Evolutionary conservation across 345 rosid species (phyloP).

Genomic region (Erysimum cheiranthoides): DNA sequence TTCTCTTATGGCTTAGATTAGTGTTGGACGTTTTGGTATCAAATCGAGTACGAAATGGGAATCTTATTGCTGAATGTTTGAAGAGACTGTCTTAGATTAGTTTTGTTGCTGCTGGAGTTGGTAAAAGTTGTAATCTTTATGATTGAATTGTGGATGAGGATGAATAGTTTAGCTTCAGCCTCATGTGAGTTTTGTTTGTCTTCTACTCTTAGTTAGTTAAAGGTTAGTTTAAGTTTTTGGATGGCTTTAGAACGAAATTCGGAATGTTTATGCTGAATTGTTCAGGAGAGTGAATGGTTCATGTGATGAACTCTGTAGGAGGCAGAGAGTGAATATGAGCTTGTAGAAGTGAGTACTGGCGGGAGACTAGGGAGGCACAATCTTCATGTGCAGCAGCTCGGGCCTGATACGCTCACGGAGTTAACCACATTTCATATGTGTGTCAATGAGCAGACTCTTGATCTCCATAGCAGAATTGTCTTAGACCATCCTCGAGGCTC

Average conservation of each 20-base stretch:
- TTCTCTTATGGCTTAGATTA: not conserved
- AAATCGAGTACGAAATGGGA: not conserved
- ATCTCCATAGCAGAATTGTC: slow-evolving; percentile 80
- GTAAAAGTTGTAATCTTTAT: slow-evolving; percentile 24
- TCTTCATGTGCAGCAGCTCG: slow-evolving; percentile 85
- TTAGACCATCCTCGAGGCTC: slow-evolving; percentile 90
- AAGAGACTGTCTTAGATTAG: slow-evolving; percentile 8
- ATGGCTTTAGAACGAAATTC: not conserved
- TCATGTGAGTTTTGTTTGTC: not conserved
- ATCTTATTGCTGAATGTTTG: not conserved
- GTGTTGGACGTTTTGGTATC: not conserved
- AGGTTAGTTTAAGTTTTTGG: not conserved
- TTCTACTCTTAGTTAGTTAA: not conserved
- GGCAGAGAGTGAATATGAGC: slow-evolving; percentile 73
- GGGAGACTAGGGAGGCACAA: slow-evolving; percentile 94
- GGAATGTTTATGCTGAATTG: not conserved
- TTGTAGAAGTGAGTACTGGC: slow-evolving; percentile 90
- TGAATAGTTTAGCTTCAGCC: not conserved
- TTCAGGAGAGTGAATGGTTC: slow-evolving; percentile 9
- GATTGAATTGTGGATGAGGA: not conserved
- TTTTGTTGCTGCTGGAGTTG: not conserved
- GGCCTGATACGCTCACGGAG: slow-evolving; percentile 86
- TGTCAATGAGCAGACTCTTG: slow-evolving; percentile 77
- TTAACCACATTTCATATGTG: slow-evolving; percentile 81
- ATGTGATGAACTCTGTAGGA: slow-evolving; percentile 54